phyloP scores from a whole-genome alignment of 352 stramenopile genomes.

The Pythium utonaiense region DNA sequence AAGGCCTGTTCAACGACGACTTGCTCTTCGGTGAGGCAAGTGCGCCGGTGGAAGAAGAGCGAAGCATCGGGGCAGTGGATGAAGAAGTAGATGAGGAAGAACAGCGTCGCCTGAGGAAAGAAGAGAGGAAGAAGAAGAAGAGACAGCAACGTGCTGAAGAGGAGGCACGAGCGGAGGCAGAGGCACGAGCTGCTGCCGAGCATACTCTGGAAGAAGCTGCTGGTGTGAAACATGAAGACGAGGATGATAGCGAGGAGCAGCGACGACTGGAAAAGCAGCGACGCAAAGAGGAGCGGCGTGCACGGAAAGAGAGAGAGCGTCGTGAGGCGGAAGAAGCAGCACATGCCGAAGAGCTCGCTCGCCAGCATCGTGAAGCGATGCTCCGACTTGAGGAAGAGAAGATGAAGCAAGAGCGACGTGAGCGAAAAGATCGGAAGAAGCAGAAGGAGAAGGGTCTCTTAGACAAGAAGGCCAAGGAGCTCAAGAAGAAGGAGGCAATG shows the following conservation, averaged over 20 bases:
- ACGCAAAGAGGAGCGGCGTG: constrained; percentile 17
- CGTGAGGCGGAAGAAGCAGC: constrained; percentile 12
- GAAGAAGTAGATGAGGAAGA: constrained; percentile 27
- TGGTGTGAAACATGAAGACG: background rate
- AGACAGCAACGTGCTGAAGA: constrained; percentile 11
- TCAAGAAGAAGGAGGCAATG: constrained; percentile 15
- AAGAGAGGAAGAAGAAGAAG: constrained; percentile 38
- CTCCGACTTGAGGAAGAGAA: constrained; percentile 14
- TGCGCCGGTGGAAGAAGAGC: constrained; percentile 20
- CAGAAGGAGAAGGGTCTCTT: constrained; percentile 14
- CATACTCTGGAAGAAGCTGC: background rate
- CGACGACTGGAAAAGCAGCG: constrained; percentile 10
- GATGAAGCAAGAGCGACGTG: constrained; percentile 14
- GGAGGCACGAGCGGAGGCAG: constrained; percentile 5
- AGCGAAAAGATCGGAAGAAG: constrained; percentile 23
- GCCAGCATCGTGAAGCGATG: constrained; percentile 14
- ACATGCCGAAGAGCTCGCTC: constrained; percentile 13
- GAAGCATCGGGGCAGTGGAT: constrained; percentile 29
- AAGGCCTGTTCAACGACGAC: constrained; percentile 10
- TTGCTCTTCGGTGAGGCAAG: constrained; percentile 18
- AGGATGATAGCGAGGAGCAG: constrained; percentile 15
- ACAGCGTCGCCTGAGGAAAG: constrained; percentile 24
- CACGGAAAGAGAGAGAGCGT: constrained; percentile 10
- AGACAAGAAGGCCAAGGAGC: constrained; percentile 24
- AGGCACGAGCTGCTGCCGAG: constrained; percentile 2